Evolutionary conservation across 2,329 filamentous ascomycete genomes (phyloP).

Genomic region (Fusarium sp.): DNA sequence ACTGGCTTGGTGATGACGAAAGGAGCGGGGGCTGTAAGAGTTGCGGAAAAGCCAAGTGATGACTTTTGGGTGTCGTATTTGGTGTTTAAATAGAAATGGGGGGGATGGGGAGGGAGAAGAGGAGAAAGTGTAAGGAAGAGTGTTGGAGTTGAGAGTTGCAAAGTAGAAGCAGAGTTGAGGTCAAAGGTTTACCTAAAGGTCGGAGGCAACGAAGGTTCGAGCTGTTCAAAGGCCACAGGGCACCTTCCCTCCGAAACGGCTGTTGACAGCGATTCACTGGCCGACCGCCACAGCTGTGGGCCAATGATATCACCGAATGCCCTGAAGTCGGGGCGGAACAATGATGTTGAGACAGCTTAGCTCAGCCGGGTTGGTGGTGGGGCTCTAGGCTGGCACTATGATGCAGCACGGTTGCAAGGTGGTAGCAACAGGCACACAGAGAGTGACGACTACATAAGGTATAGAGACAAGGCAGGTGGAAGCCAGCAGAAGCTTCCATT

Average conservation of each 20-base stretch:
- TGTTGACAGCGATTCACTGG: slow-evolving; percentile 46
- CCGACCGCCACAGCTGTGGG: slow-evolving; percentile 43
- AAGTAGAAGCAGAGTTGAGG: slow-evolving; percentile 35
- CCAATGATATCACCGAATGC: slow-evolving; percentile 53
- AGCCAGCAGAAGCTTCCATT: slow-evolving; percentile 42
- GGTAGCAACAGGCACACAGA: slow-evolving; percentile 43
- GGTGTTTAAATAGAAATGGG: slow-evolving; percentile 18
- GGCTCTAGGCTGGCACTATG: slow-evolving; percentile 41
- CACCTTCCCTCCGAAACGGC: slow-evolving; percentile 43
- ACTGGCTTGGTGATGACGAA: slow-evolving; percentile 42
- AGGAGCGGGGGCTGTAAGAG: slow-evolving; percentile 38
- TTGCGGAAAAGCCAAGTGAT: slow-evolving; percentile 40
- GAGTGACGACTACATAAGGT: slow-evolving; percentile 42
- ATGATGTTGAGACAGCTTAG: slow-evolving; percentile 49
- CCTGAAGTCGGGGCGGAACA: slow-evolving; percentile 52
- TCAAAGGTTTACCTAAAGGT: slow-evolving; percentile 21
- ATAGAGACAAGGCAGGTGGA: slow-evolving; percentile 40
- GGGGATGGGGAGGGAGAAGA: neutral
- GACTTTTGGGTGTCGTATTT: slow-evolving; percentile 25
- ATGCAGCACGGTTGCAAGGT: slow-evolving; percentile 40
- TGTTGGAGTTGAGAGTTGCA: slow-evolving; percentile 38
- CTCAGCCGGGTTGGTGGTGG: slow-evolving; percentile 41
- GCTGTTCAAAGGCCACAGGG: slow-evolving; percentile 48
- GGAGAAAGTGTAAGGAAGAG: slow-evolving; percentile 10
- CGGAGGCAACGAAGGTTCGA: slow-evolving; percentile 44